Base-by-base conservation (phyloP, 768 basidiomycete species). In the Termitomyces sp. region DNA sequence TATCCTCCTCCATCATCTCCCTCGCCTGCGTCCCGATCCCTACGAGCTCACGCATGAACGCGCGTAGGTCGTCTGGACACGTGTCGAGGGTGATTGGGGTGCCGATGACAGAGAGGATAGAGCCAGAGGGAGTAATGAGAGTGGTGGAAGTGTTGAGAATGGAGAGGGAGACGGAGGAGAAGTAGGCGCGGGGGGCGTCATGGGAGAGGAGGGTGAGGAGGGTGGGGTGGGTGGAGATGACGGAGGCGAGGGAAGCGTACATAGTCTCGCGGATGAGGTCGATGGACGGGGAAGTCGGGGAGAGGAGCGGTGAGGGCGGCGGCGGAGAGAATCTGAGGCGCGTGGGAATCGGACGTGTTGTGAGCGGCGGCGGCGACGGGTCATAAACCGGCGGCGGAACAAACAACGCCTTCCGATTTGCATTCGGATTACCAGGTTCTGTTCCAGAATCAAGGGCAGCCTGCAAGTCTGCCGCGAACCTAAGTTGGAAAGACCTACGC, bases 191-290 rank as follows among this genome's bases (percentile, higher is more conserved):
- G 0, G 85, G 70, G 0, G 83, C 82, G 63, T 93, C 89, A 14
- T 64, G 62, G n/a, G 71, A 71, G 54, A 93, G 78, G 10, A 87
- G 75, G 0, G 62, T 54, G 2, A 79, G 79, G 6, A 93, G 77
- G 2, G 77, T 72, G 0, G 79, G 76, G 12, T 74, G 77, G 4
- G 73, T 72, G 47, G 83, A 78, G 44, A 93, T 75, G 0, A 79
- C 82, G 58, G 90, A 88, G 0, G 78, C 90, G 3, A 93, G 75
- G 2, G 88, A 81, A 0, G 91, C 89, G 67, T 93, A 94, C 17
- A 94, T 78, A 0, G 91, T 92, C 68, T 94, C 90, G 26, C 92
- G 87, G 56, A 94, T 93, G 64, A 88, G 75, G 53, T 84, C 81
- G 59, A 93, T 86, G 0, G 83, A 85, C 4, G 81, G 80, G 0